These are phyloP conservation scores for Lichtheimia ornata DNA, from an alignment of 371 early-diverging fungal species.

Conservation along the genomic window DNA sequence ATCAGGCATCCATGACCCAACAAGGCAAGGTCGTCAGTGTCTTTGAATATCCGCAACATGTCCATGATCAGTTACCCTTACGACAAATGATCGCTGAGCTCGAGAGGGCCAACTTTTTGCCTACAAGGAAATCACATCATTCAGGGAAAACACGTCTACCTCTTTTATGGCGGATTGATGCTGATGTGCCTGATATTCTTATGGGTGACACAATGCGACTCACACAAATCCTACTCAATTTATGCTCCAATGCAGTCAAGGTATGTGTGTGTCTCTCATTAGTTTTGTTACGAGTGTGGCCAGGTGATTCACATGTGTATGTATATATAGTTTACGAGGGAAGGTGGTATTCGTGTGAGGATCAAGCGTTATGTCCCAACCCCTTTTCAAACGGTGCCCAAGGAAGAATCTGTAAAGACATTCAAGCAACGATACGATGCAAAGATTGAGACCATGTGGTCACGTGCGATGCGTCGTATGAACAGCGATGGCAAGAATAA, in stretches of 20 bases:
- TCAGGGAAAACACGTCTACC: conserved; percentile 52
- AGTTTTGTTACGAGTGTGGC: neutral
- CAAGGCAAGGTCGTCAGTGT: conserved; percentile 50
- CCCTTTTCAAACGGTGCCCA: conserved; percentile 16
- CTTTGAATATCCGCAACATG: conserved; percentile 54
- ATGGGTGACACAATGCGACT: conserved; percentile 62
- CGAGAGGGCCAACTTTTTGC: conserved; percentile 10
- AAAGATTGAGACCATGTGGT: conserved; percentile 46
- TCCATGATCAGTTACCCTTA: conserved; percentile 52
- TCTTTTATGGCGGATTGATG: conserved; percentile 59
- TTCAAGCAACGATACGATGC: conserved; percentile 64
- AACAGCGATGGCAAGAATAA: neutral
- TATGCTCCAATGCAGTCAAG: conserved; percentile 65
- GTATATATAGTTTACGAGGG: conserved; percentile 45
- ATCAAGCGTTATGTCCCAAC: conserved; percentile 37
- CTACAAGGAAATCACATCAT: conserved; percentile 19
- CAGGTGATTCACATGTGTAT: neutral
- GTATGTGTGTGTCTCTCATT: conserved; percentile 16
- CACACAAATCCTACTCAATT: conserved; percentile 58
- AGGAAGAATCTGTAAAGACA: conserved; percentile 39
- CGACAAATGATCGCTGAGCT: conserved; percentile 34
- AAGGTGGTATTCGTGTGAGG: conserved; percentile 44
- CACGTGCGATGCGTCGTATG: conserved; percentile 20
- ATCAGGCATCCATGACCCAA: conserved; percentile 49
- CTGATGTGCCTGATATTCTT: conserved; percentile 57